Base-by-base conservation (phyloP, 768 basidiomycete species). In the Panaeolus cyanescens region DNA sequence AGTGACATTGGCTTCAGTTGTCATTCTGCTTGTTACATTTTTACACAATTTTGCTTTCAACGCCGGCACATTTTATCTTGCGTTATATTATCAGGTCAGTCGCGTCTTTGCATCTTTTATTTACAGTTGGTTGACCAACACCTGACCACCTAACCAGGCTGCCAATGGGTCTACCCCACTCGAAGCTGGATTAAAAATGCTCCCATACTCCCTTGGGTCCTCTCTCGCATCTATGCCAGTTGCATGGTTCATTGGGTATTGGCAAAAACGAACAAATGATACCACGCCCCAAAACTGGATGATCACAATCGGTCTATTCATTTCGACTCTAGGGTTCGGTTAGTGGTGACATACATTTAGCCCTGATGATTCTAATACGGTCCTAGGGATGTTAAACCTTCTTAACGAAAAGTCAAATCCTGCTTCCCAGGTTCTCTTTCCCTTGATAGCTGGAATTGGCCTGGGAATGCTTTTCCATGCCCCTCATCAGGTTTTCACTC, bases 391-490 rank as follows among this genome's bases (percentile, higher is more conserved):
- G 59, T 77, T 95, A 69, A 84, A 79, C 62, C 68, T 88, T 33
- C 79, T 95, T 61, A 71, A 87, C 61, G 85, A 86, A 60, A 68
- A 77, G 54, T 80, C 90, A 8, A 68, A 74, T 39, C 68, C 74
- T 32, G 64, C 72, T 15, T 62, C 75, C 34, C 87, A 91, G 71
- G 71, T 76, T 36, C 57, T 80, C n/a, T 89, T 83, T 70, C 88
- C 91, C 6, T 74, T 94, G 36, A 77, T 93, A 60, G 84, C 89
- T 54, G 93, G 93, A 15, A 73, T 91, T 32, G 92, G 92, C 9
- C 70, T 95, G 60, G 92, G 93, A 36, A 88, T 93, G 85, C 76
- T 93, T 28, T 93, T 93, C 74, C 92, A 93, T 69, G 87, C 92
- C 0, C 93, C 93, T 7, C 93, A 92, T 68, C 91, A 92, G 69